A percentile compares a stretch with the other conserved stretches of the same genome.
phyloP scores from a whole-genome alignment of 805 yeast species.

The Myxozyma lipomycoides region DNA sequence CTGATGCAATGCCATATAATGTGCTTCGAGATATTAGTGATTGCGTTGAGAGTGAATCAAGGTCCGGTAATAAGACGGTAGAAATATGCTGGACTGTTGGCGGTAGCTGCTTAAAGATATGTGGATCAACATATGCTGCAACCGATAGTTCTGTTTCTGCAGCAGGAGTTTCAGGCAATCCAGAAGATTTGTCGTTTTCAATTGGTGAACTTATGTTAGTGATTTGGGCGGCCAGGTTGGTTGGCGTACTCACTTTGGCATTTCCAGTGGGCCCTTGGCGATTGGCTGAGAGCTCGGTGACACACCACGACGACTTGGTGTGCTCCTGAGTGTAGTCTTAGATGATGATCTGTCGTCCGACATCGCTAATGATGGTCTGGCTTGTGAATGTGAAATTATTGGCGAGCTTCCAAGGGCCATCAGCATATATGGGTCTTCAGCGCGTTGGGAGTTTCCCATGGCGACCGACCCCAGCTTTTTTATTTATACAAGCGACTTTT shows the following conservation, averaged over 20 bases:
- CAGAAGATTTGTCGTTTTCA: too few species aligned
- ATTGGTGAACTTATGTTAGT: too few species aligned
- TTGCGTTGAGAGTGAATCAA: slow-evolving; percentile 13
- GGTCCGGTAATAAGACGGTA: slow-evolving; percentile 1
- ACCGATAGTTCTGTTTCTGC: slow-evolving; percentile 14
- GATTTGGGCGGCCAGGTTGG: not conserved
- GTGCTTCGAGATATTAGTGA: slow-evolving; percentile 15
- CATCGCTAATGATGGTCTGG: too few species aligned
- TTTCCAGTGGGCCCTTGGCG: slow-evolving; percentile 11
- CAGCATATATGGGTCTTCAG: too few species aligned
- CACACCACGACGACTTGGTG: slow-evolving; percentile 15
- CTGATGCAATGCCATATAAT: slow-evolving; percentile 12
- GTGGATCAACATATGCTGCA: slow-evolving; percentile 14
- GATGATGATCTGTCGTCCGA: too few species aligned
- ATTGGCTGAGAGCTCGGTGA: slow-evolving; percentile 12
- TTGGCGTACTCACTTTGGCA: not conserved
- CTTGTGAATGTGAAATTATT: too few species aligned
- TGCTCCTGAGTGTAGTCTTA: too few species aligned
- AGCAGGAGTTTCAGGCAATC: slow-evolving; percentile 19
- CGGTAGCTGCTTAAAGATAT: slow-evolving; percentile 20
- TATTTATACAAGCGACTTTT: too few species aligned
- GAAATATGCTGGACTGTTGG: slow-evolving; percentile 4
- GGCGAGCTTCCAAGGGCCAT: too few species aligned
- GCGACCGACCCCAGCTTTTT: too few species aligned
- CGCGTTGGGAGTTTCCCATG: too few species aligned